Evolutionary conservation across 805 yeast species (phyloP), one percentile per base, ranked within the genome.

Genomic region (Cyberlindnera xishuangbannaensis): DNA sequence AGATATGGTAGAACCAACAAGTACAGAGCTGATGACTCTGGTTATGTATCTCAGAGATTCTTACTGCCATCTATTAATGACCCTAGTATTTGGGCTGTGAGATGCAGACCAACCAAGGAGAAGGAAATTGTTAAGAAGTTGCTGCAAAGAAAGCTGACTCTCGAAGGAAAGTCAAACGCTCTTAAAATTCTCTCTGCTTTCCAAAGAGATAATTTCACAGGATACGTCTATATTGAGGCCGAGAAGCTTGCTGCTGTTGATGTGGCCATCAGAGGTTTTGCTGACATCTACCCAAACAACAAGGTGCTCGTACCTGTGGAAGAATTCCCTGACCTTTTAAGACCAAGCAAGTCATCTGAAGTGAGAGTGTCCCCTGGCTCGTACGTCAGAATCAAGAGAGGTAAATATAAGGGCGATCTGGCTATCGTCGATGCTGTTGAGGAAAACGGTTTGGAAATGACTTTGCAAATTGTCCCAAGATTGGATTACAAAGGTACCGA

Each of bases 41-140:
- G 87, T 21, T 73, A 81, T 28, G 95, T 90, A 10, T 92, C 97
- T 6, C 98, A 92, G 58, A 80, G 95, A 53, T 73, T 92, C 49
- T 69, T 92, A 48, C 70, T 92, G 59, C 98, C 98, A 10, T 86
- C 97, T 20, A 95, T 92, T 38, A 86, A 88, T 50, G 97, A 92
- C 55, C 97, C 98, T 7, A 78, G 86, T 34, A 85, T 92, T 49
- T 92, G 95, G 83, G 97, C 95, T 53, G 76, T 92, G 28, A 76
- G 96, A 59, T 86, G 95, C 64, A 76, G 94, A 51, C 86, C 84
- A 21, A 97, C 97, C 31, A 77, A 82, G 47, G 98, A 92, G 60
- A 90, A 85, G 58, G 95, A 86, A 33, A 66, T 88, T 43, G 95
- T 92, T 16, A 76, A 86, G 44, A 83, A 83, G 44, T 64, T 92